phyloP scores from a whole-genome alignment of 2,329 filamentous ascomycete species.

The Microcyclosporella mali region DNA sequence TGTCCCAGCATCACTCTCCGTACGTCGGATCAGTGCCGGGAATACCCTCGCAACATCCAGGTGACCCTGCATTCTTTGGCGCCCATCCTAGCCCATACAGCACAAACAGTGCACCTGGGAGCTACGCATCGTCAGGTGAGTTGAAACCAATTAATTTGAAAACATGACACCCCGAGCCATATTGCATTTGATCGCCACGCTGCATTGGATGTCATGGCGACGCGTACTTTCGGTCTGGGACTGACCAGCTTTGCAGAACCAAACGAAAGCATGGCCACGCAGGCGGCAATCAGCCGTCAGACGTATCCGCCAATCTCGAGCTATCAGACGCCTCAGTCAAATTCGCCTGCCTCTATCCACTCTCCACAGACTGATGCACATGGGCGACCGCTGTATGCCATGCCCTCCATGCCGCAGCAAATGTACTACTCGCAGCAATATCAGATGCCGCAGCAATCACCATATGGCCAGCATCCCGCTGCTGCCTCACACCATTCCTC shows the following conservation, averaged over 20 bases:
- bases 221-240: constrained; percentile 19
- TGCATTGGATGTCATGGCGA: constrained; percentile 16
- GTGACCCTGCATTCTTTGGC: constrained; percentile 68
- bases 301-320: constrained; percentile 69
- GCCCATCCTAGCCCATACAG: constrained; percentile 77
- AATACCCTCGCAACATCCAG: constrained; percentile 54
- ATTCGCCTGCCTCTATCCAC: constrained; percentile 86
- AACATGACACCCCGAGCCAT: constrained; percentile 14
- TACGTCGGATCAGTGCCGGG: constrained; percentile 64
- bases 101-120: constrained; percentile 71
- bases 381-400: constrained; percentile 76
- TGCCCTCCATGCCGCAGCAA: constrained; percentile 70
- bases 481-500: constrained; percentile 47
- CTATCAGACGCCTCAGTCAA: constrained; percentile 92
- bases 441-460: constrained; percentile 48
- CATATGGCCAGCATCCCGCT: constrained; percentile 51
- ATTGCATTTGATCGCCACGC: constrained; percentile 11
- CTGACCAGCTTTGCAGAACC: constrained; percentile 63
- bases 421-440: constrained; percentile 67
- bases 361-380: constrained; percentile 90
- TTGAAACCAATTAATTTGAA: constrained; percentile 25
- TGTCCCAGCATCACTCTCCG: constrained; percentile 47
- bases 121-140: constrained; percentile 83
- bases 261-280: constrained; percentile 61
- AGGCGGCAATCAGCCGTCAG: constrained; percentile 58